Conservation (phyloP, 148 eudicot genomes). For the Rhododendron griersonianum region DNA sequence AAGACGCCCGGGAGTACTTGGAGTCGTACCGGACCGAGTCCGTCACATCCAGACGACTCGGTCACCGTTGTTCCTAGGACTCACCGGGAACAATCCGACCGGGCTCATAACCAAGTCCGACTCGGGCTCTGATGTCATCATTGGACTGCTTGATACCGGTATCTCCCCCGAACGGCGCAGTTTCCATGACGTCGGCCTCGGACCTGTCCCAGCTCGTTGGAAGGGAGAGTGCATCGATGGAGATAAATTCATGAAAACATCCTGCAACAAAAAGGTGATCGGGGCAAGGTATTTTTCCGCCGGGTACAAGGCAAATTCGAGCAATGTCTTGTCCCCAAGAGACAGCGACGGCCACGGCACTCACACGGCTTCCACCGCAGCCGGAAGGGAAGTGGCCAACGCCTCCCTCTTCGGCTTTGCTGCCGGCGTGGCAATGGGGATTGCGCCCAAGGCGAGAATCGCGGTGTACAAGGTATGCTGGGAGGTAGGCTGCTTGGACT, state of each 20-base stretch:
- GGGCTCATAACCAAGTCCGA: constrained; percentile 28
- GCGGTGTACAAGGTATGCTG: constrained; percentile 64
- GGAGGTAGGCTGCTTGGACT: constrained; percentile 26
- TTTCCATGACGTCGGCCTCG: constrained; percentile 52
- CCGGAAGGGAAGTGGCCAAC: constrained; percentile 41
- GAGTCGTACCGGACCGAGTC: constrained; percentile 31
- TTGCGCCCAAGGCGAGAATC: constrained; percentile 67
- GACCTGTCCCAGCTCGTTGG: constrained; percentile 49
- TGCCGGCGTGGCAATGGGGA: constrained; percentile 43
- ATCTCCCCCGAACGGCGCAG: constrained; percentile 61
- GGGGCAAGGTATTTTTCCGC: constrained; percentile 48
- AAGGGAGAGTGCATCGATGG: constrained; percentile 60
- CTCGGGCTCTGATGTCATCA: constrained; percentile 36
- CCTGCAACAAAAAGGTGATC: constrained; percentile 61
- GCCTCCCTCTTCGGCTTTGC: constrained; percentile 58
- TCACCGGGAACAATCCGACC: background rate
- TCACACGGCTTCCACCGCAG: constrained; percentile 72
- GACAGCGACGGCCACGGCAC: constrained; percentile 68
- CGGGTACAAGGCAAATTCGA: constrained; percentile 23
- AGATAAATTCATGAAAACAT: constrained; percentile 20
- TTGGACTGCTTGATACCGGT: constrained; percentile 73
- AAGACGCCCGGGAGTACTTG: constrained; percentile 22
- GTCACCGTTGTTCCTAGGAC: constrained; percentile 35
- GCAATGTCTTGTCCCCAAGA: constrained; percentile 29
- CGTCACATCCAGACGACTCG: constrained; percentile 42